Base-by-base conservation (phyloP, 2,329 filamentous ascomycete genomes). In the Cordyceps farinosa region DNA sequence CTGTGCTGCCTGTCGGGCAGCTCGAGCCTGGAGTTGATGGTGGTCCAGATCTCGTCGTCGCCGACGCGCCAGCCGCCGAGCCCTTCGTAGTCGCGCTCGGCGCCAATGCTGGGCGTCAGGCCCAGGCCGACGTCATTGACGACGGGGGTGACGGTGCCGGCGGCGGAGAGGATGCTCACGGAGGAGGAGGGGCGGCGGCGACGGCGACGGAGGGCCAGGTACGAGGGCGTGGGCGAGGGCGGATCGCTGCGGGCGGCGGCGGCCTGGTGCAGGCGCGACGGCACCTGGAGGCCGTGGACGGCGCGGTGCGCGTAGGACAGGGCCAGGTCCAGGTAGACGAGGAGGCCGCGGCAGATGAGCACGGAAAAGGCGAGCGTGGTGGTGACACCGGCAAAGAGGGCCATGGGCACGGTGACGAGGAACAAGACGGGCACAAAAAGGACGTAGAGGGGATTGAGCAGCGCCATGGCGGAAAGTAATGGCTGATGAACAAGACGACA, bases 271-370 rank as follows among this genome's bases (percentile, higher is more conserved):
- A 71, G 64, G 67, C 71, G 59, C 67, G 70, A 29, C 72, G 75
- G 47, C 69, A 69, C 57, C 57, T 73, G 72, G 64, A 76, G 73
- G 65, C 78, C 76, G 61, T 78, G 75, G 34, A 89, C 73, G 65
- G 84, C 83, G 59, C 83, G 82, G 6, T 83, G 81, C 2, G 89
- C 70, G 3, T 88, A 77, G 8, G 84, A 84, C 27, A 85, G 73
- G 50, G 79, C 82, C 58, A 90, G 78, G 69, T 90, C 86, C 65
- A 88, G 74, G 70, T 89, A 90, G 62, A 89, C 82, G 58, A 88
- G 70, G 52, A 83, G 76, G 30, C 87, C 82, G 30, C 87, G 82
- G 66, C 88, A 75, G 69, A 85, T 80, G 55, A 90, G 81, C 42
- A 88, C 78, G 44, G 82, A 78, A 66, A 88, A 84, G 45, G 88